Conservation (phyloP, 2,329 filamentous ascomycete genomes). For the Cladosporium sphaerospermum region DNA sequence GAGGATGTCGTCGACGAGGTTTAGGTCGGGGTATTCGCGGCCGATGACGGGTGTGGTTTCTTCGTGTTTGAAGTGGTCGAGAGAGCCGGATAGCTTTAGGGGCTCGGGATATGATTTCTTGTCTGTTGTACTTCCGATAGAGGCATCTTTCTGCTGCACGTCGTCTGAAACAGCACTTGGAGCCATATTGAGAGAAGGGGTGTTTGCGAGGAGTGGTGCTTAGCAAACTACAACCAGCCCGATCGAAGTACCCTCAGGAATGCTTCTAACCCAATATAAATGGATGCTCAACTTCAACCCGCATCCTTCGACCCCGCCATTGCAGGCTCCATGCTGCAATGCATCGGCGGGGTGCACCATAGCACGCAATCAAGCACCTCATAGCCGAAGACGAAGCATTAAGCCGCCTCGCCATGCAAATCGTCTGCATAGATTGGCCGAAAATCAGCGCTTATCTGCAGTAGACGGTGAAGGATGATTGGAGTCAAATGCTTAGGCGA, state of each 20-base stretch:
- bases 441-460: too few relatives aligned
- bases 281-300: too few relatives aligned
- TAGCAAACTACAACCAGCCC: too few relatives aligned
- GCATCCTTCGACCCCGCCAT: too few relatives aligned
- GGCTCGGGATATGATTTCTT: slow-evolving; percentile 10
- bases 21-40: slow-evolving; percentile 52
- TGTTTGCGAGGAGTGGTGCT: too few relatives aligned
- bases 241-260: too few relatives aligned
- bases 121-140: neutral
- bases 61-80: slow-evolving; percentile 47
- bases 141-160: neutral
- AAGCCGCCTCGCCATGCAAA: too few relatives aligned
- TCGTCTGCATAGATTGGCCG: too few relatives aligned
- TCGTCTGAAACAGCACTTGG: neutral
- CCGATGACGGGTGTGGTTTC: slow-evolving; percentile 59
- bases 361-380: neutral
- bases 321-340: too few relatives aligned
- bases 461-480: too few relatives aligned
- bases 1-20: slow-evolving; percentile 58
- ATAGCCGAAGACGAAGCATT: neutral
- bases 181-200: neutral
- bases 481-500: too few relatives aligned
- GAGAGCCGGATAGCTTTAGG: slow-evolving; percentile 12
- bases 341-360: neutral
- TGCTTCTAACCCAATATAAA: too few relatives aligned